phyloP scores from a whole-genome alignment of 2,329 filamentous ascomycete species.

The Nothopassalora personata region DNA sequence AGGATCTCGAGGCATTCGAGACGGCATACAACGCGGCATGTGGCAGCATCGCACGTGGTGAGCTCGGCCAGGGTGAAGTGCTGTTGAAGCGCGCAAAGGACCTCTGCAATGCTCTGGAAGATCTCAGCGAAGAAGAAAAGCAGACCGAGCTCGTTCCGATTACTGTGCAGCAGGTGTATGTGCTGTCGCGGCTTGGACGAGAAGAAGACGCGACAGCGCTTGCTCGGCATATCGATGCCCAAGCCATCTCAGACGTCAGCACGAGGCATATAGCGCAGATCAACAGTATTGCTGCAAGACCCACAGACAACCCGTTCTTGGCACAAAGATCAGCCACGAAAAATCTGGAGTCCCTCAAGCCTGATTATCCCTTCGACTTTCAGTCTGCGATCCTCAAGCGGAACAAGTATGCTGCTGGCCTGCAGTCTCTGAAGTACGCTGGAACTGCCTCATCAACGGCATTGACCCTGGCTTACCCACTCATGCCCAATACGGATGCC shows the following conservation, averaged over 20 bases:
- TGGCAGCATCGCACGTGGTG: constrained; percentile 63
- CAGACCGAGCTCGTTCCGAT: constrained; percentile 69
- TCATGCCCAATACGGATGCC: constrained; percentile 37
- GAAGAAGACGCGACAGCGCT: constrained; percentile 59
- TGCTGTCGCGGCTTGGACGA: constrained; percentile 62
- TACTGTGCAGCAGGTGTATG: constrained; percentile 68
- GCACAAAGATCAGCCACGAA: constrained; percentile 58
- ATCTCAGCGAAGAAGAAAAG: constrained; percentile 69
- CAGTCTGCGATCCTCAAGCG: constrained; percentile 58
- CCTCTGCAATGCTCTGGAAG: constrained; percentile 68
- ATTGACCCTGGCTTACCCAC: constrained; percentile 44
- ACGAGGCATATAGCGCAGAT: constrained; percentile 62
- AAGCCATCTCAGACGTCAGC: constrained; percentile 62
- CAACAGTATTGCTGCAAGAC: constrained; percentile 52
- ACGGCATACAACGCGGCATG: constrained; percentile 77
- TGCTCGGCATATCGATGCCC: constrained; percentile 55
- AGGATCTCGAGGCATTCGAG: constrained; percentile 71
- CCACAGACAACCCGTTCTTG: constrained; percentile 59
- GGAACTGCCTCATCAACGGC: constrained; percentile 57
- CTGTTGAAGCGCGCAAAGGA: constrained; percentile 66
- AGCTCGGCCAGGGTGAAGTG: constrained; percentile 58
- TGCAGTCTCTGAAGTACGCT: constrained; percentile 62
- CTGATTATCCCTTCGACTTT: constrained; percentile 66
- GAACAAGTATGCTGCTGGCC: constrained; percentile 60
- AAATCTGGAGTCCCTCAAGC: constrained; percentile 48